Evolutionary conservation across 139 green algal species (phyloP).

Genomic region (Coelastrella sp.): DNA sequence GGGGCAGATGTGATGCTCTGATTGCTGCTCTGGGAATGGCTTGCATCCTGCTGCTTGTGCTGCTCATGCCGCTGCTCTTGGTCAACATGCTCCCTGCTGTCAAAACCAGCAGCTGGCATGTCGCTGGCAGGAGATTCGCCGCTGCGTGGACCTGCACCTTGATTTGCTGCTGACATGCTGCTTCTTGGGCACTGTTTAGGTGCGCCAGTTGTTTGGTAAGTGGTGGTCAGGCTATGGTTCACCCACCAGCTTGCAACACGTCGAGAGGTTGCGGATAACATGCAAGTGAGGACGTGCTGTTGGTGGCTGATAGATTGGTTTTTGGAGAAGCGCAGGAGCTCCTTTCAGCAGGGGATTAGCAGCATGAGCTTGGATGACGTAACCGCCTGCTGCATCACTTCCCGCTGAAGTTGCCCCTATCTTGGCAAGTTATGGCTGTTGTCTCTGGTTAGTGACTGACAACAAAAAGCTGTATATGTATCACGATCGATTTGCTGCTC

Average conservation of each 20-base stretch:
- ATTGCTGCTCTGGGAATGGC: neutral
- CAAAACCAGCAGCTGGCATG: slow-evolving; percentile 5
- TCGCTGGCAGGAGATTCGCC: slow-evolving; percentile 16
- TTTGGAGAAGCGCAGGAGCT: no score
- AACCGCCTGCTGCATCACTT: neutral
- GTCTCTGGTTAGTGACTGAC: no score
- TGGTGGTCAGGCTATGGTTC: neutral
- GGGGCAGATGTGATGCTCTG: neutral
- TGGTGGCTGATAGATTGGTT: no score
- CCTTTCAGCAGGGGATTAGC: no score
- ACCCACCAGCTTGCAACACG: no score
- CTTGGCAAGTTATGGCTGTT: neutral
- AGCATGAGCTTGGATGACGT: neutral
- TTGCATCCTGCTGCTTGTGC: neutral
- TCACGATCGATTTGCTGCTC: no score
- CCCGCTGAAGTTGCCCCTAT: neutral
- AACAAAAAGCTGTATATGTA: no score
- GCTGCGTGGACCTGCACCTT: slow-evolving; percentile 3
- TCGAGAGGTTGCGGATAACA: no score
- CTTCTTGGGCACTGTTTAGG: neutral
- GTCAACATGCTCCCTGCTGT: neutral
- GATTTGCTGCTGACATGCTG: slow-evolving; percentile 15
- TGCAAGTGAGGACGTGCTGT: no score
- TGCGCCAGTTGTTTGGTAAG: neutral
- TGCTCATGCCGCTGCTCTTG: slow-evolving; percentile 24